These are phyloP conservation scores for Nothophoma quercina DNA, from an alignment of 2,329 filamentous ascomycete genomes.

Conservation along the genomic window DNA sequence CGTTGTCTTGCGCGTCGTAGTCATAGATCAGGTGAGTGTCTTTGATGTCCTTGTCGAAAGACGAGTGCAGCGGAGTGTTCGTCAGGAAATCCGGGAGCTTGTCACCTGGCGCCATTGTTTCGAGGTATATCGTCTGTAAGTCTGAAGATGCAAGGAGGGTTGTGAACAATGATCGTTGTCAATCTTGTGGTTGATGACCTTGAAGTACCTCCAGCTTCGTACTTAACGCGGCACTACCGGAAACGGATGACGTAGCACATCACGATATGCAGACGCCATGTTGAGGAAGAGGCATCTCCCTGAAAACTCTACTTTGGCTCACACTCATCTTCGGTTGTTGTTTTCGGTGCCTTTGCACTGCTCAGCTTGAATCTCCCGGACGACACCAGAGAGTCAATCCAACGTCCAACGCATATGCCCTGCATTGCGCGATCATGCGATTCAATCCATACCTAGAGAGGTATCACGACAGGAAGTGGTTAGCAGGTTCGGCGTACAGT, in stretches of 20 bases:
- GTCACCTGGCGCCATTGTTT: constrained; percentile 33
- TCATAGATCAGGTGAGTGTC: constrained; percentile 66
- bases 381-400: neutral
- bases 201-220: constrained; percentile 2
- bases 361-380: neutral
- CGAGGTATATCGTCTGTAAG: neutral
- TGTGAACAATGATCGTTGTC: neutral
- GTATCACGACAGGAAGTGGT: constrained; percentile 12
- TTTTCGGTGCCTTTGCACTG: neutral
- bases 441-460: neutral
- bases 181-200: neutral
- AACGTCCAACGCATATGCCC: neutral
- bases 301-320: neutral
- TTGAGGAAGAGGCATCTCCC: constrained; percentile 3
- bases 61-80: constrained; percentile 35
- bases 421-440: constrained; percentile 9
- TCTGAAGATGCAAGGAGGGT: neutral
- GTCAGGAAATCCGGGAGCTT: constrained; percentile 36
- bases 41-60: constrained; percentile 61
- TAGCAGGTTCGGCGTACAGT: constrained; percentile 12
- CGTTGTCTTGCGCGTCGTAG: constrained; percentile 58
- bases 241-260: constrained; percentile 17
- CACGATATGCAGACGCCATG: constrained; percentile 3
- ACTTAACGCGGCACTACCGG: constrained; percentile 15
- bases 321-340: neutral